Percentiles rank a stretch among this genome's conserved stretches.
These are phyloP conservation scores for Fusarium drepaniforme DNA, from an alignment of 2,329 filamentous ascomycete species.

Conservation along the genomic window DNA sequence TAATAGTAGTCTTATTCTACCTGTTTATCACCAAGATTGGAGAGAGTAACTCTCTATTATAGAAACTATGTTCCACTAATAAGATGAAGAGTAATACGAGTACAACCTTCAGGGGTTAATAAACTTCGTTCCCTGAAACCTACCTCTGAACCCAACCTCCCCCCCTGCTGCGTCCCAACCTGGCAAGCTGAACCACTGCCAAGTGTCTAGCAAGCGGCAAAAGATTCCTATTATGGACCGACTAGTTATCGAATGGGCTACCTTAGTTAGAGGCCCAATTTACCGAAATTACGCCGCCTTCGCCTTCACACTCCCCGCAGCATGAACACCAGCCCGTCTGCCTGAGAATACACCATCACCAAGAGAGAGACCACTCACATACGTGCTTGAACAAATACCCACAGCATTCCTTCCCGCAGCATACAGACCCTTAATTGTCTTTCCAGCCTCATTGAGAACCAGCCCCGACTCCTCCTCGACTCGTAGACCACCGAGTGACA, in stretches of 20 bases:
- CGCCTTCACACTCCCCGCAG: background rate
- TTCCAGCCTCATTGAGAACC: background rate
- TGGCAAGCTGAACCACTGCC: background rate
- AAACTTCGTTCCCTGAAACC: too few species aligned
- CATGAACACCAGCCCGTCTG: background rate
- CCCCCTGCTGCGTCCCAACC: too few species aligned
- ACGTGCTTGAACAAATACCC: background rate
- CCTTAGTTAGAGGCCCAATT: too few species aligned
- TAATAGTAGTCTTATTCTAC: too few species aligned
- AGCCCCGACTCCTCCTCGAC: background rate
- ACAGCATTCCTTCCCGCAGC: background rate
- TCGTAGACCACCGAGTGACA: background rate
- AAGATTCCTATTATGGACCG: background rate
- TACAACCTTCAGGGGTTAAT: too few species aligned
- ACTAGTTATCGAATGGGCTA: too few species aligned
- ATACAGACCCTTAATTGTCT: background rate
- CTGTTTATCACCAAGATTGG: too few species aligned
- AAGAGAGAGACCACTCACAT: background rate
- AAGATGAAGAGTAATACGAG: too few species aligned
- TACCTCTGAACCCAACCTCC: too few species aligned
- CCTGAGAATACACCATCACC: background rate
- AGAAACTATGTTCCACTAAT: background rate
- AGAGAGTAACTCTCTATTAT: background rate
- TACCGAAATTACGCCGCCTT: too few species aligned
- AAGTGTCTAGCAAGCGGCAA: background rate